Conservation (phyloP, 1,284 basidiomycete genomes). For the Heterobasidion occidentale region DNA sequence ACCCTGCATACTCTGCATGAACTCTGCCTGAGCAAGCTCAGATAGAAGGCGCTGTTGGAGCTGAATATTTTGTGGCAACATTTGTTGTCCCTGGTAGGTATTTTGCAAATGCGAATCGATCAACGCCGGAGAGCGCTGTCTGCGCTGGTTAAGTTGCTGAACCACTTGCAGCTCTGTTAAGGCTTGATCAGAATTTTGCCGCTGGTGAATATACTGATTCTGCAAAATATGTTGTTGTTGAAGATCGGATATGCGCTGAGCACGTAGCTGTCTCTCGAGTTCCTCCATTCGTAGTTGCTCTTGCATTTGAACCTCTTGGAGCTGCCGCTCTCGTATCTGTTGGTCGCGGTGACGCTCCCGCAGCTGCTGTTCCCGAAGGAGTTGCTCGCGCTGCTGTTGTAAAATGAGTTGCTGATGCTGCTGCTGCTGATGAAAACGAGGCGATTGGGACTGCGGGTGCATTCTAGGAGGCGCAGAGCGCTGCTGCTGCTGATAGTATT, state of each 20-base stretch:
- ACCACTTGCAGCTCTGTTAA: conserved; percentile 28
- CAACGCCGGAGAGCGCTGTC: conserved; percentile 42
- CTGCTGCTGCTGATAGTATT: conserved; percentile 20
- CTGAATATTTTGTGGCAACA: conserved; percentile 54
- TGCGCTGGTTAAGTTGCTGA: conserved; percentile 32
- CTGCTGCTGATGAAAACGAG: conserved; percentile 57
- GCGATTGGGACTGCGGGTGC: conserved; percentile 64
- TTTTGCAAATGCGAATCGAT: conserved; percentile 25
- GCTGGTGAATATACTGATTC: conserved; percentile 24
- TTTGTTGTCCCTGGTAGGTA: conserved; percentile 35
- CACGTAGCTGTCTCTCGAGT: conserved; percentile 45
- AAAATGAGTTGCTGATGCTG: conserved; percentile 37
- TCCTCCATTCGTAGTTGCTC: conserved; percentile 52
- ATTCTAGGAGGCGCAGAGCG: conserved; percentile 55
- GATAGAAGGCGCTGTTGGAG: conserved; percentile 65
- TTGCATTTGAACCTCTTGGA: conserved; percentile 40
- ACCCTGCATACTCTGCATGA: conserved; percentile 53
- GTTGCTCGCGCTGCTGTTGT: conserved; percentile 23
- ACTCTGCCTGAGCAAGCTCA: conserved; percentile 64
- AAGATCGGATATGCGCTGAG: conserved; percentile 39
- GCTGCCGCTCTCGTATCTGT: conserved; percentile 22
- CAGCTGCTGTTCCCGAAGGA: conserved; percentile 37
- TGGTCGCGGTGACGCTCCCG: conserved; percentile 57
- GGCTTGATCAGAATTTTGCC: conserved; percentile 32
- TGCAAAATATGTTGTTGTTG: conserved; percentile 33